Base-by-base conservation (phyloP, 2,329 filamentous ascomycete genomes). In the Tolypocladium ovalisporum region DNA sequence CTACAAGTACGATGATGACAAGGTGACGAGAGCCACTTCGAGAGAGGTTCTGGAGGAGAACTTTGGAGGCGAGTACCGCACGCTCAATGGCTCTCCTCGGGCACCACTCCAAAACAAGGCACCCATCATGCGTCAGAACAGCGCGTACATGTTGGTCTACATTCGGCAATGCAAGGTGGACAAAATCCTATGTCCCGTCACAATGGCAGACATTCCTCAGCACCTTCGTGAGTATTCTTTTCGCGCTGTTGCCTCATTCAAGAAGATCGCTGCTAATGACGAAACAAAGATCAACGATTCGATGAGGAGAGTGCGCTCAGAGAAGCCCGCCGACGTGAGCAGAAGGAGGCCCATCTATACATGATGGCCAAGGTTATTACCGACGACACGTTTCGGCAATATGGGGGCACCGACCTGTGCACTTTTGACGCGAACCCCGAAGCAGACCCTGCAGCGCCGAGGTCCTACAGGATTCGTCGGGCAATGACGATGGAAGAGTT, bases 141-240 rank as follows among this genome's bases (percentile, higher is more conserved):
- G 92, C 70, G 95, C 94, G 6, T 99, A 99, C 78, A 99, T 99
- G 94, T 75, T 99, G 78, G 95, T 99, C 2, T 99, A 99, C 68
- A 90, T 99, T 62, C 87, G 94, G 52, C 89, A 96, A 70, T 88
- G 87, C 55, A 84, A 87, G 57, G 74, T 96, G n/a, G 89, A 96
- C 67, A 81, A 89, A 62, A 86, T 97, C 53, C 79, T 99, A 56
- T 83, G 87, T 47, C 83, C 86, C 0, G 88, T 94, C 40, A 80
- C 82, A n/a, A 80, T 87, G 62, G 81, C 88, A 2, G 87, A 96
- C 65, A 89, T 91, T 19, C 95, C 94, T 2, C 70, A 78, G 55
- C 92, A 97, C 74, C 83, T 97, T 55, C 86, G 85, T 87, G 79
- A 75, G 80, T 74, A 49, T 27, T 27, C 22, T 51, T 22, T 42